A percentile compares a stretch with the other conserved stretches of the same genome.
These are phyloP conservation scores for Fusarium ambrosium DNA, from an alignment of 2,329 filamentous ascomycete species.

Conservation along the genomic window DNA sequence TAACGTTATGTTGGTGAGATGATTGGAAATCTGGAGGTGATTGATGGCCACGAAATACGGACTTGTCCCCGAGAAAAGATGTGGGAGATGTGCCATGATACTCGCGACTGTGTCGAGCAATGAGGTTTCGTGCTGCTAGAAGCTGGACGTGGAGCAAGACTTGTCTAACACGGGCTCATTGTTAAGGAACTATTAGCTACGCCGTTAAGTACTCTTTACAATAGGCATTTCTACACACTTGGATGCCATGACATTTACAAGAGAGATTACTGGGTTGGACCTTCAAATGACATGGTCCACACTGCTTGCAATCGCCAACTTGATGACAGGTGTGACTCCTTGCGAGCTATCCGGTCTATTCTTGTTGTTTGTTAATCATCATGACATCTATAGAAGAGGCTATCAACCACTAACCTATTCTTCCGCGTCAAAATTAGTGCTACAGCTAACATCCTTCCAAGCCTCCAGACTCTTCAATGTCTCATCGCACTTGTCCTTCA, in stretches of 20 bases:
- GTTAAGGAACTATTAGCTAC: not conserved
- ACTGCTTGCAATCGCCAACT: not conserved
- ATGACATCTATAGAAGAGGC: not conserved
- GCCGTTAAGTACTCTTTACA: no score
- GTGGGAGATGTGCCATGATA: no score
- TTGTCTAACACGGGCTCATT: not conserved
- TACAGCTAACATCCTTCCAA: slow-evolving; percentile 45
- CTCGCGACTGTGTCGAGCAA: not conserved
- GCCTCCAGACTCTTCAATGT: slow-evolving; percentile 34
- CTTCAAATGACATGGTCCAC: not conserved
- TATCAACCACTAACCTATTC: not conserved
- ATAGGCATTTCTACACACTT: not conserved
- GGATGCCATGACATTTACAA: not conserved
- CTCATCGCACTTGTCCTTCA: slow-evolving; percentile 41
- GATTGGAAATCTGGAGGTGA: not conserved
- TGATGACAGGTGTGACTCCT: not conserved
- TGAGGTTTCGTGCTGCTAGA: not conserved
- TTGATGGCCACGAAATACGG: not conserved
- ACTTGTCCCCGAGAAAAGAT: not conserved
- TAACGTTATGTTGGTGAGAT: not conserved
- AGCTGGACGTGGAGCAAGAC: not conserved
- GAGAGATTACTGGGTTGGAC: no score
- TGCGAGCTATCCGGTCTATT: not conserved
- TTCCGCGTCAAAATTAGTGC: slow-evolving; percentile 30
- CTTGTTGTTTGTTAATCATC: not conserved